Base-by-base conservation (phyloP, 2,329 filamentous ascomycete species). In the Colletotrichum spinosum region DNA sequence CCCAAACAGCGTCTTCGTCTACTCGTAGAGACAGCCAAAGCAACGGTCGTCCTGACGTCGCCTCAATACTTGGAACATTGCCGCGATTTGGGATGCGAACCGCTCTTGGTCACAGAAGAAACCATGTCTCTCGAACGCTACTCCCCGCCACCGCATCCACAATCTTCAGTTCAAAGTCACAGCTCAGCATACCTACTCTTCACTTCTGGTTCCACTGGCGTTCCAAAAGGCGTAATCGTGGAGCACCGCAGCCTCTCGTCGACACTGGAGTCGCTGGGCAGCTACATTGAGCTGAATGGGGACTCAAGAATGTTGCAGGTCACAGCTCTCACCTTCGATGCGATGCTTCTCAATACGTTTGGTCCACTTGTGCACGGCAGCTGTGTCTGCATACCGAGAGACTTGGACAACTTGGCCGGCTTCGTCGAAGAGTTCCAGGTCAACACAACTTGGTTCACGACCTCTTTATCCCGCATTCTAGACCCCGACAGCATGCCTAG, bases 191-290 rank as follows among this genome's bases (percentile, higher is more conserved):
- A 72, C 38, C 57, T 73, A 0, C 55, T 75, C 13, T 76, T 73
- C 44, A 76, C 74, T 0, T 75, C 73, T 0, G 73, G 74, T 2
- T 71, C 64, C 1, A 73, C 74, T 0, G 74, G 73, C 1, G 60
- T 61, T 11, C 73, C 55, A 4, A 75, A 76, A n/a, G 74, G 72
- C 6, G 68, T 70, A 6, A 44, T 74, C 7, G 65, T 75, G 11
- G 69, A 74, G 55, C 60, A 64, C 37, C 10, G 13, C 15, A 60
- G 68, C 4, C 64, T 74, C 9, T 68, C 67, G 38, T 72, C 72
- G 0, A 70, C 72, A 11, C 53, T 55, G 5, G 52, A 38, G 6
- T 34, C 44, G 13, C 45, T 60, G 4, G 45, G 51, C 7, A 52
- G 52, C 3, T 45, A 44, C 25, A 51, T 65, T n/a, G 48, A 17